phyloP scores from a whole-genome alignment of 1,139 yeast species.

The Candida smagusa region DNA sequence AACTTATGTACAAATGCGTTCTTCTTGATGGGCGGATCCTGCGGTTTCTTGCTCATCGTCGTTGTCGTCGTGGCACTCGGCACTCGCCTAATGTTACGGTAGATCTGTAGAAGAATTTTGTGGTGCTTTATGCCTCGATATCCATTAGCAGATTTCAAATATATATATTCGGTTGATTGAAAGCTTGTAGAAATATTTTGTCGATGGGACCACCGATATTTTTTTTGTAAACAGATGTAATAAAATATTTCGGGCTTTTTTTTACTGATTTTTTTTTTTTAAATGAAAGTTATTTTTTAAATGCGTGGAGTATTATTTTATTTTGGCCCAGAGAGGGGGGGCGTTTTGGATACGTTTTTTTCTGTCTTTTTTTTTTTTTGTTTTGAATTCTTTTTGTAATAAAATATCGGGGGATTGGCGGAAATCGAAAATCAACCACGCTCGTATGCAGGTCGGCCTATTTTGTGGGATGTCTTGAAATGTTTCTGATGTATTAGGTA shows the following conservation, averaged over 20 bases:
- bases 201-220: constrained; percentile 5
- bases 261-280: neutral
- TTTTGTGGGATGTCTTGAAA: too few species aligned
- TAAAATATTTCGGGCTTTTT: constrained; percentile 1
- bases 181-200: constrained; percentile 2
- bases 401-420: neutral
- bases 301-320: neutral
- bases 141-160: constrained; percentile 3
- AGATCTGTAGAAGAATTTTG: constrained; percentile 2
- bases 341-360: neutral
- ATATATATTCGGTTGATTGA: constrained; percentile 1
- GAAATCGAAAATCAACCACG: neutral
- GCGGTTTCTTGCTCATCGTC: constrained; percentile 15
- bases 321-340: neutral
- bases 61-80: neutral
- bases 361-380: neutral
- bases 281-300: constrained; percentile 1
- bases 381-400: neutral
- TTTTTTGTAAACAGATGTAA: constrained; percentile 1
- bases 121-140: neutral
- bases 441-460: too few species aligned
- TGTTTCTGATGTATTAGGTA: too few species aligned
- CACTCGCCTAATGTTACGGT: constrained; percentile 1
- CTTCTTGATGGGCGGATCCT: constrained; percentile 39
- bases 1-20: constrained; percentile 66